These are phyloP conservation scores for Daldinia loculata DNA, from an alignment of 495 filamentous ascomycete species.

Conservation along the genomic window DNA sequence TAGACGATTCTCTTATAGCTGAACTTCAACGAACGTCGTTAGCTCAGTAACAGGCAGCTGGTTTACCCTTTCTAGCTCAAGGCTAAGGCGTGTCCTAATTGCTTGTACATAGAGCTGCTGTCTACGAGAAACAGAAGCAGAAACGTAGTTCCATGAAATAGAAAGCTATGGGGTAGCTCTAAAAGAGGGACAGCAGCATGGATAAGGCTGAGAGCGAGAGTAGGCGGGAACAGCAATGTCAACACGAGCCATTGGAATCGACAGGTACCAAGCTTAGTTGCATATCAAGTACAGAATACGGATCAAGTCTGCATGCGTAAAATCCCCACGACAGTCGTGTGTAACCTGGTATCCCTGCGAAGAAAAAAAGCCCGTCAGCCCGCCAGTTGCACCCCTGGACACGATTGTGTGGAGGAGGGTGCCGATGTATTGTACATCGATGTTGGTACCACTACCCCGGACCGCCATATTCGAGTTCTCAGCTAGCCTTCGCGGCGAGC, in stretches of 20 bases:
- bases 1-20: conserved; percentile 23
- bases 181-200: conserved; percentile 27
- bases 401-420: conserved; percentile 27
- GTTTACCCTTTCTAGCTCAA: conserved; percentile 19
- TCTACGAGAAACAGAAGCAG: conserved; percentile 10
- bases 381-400: conserved; percentile 27
- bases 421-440: conserved; percentile 7
- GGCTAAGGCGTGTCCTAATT: conserved; percentile 9
- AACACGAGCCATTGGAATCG: conserved; percentile 37
- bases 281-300: conserved; percentile 36
- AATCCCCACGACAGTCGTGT: conserved; percentile 28
- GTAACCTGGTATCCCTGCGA: conserved; percentile 32
- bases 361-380: conserved; percentile 27
- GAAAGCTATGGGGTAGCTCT: conserved; percentile 21
- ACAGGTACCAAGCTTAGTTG: conserved; percentile 36
- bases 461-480: conserved; percentile 10
- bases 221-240: conserved; percentile 20
- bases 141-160: conserved; percentile 28
- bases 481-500: not conserved
- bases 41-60: conserved; percentile 12
- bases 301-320: conserved; percentile 22
- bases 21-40: conserved; percentile 26
- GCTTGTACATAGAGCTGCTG: conserved; percentile 16
- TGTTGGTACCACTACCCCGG: conserved; percentile 22
- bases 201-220: conserved; percentile 38